These are phyloP conservation scores for Lipomyces yamanashiensis DNA, from an alignment of 805 yeast genomes.

Conservation along the genomic window DNA sequence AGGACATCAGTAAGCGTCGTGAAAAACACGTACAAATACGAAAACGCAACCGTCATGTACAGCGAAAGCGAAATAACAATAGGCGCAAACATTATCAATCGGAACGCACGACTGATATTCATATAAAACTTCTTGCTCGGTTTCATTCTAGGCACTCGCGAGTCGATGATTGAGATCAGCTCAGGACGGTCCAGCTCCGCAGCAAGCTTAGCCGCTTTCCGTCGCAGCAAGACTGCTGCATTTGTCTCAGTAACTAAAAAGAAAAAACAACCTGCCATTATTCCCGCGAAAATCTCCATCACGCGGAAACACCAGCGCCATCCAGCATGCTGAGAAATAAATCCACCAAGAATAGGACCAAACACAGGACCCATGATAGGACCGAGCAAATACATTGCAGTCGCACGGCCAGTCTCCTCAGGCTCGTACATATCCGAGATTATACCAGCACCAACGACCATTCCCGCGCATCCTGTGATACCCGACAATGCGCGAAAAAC, in stretches of 20 bases:
- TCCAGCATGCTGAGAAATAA: slow-evolving; percentile 59
- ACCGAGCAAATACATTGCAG: slow-evolving; percentile 27
- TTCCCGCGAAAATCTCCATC: slow-evolving; percentile 40
- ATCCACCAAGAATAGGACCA: slow-evolving; percentile 66
- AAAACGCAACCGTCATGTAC: slow-evolving; percentile 33
- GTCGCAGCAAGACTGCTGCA: slow-evolving; percentile 70
- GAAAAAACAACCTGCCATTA: slow-evolving; percentile 27
- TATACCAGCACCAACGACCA: slow-evolving; percentile 36
- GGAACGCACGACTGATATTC: slow-evolving; percentile 45
- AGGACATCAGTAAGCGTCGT: slow-evolving; percentile 64
- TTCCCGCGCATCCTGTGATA: slow-evolving; percentile 33
- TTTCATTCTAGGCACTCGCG: slow-evolving; percentile 50
- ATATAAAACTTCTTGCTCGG: slow-evolving; percentile 37
- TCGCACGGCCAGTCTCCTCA: slow-evolving; percentile 30
- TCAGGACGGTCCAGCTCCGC: slow-evolving; percentile 8
- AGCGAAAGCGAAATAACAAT: slow-evolving; percentile 24
- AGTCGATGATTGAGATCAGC: slow-evolving; percentile 55
- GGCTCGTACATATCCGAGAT: slow-evolving; percentile 30
- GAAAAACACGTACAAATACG: slow-evolving; percentile 53
- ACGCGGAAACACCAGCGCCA: slow-evolving; percentile 81
- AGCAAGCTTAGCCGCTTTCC: slow-evolving; percentile 19
- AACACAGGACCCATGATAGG: slow-evolving; percentile 53
- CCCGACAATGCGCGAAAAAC: slow-evolving; percentile 31
- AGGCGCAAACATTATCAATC: slow-evolving; percentile 41
- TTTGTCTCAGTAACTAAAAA: slow-evolving; percentile 78